Percentiles rank a stretch among this genome's conserved stretches.
These are phyloP conservation scores for Apiospora malaysiana DNA, from an alignment of 2,329 filamentous ascomycete genomes.

Conservation along the genomic window DNA sequence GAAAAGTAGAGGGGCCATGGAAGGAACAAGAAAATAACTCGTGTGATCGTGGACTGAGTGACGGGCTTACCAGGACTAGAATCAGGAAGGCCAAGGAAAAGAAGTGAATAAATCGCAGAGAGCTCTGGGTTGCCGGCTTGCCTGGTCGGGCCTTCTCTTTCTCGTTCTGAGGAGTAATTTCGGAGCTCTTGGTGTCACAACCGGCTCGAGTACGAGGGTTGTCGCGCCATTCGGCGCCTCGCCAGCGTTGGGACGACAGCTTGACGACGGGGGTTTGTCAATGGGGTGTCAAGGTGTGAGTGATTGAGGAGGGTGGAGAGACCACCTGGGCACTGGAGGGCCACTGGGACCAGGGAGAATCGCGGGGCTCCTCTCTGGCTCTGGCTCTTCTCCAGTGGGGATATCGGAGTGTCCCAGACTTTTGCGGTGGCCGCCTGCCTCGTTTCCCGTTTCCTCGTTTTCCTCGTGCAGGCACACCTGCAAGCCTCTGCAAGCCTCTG, in stretches of 20 bases:
- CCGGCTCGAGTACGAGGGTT: conserved; percentile 15
- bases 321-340: too few relatives aligned
- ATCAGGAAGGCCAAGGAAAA: conserved; percentile 38
- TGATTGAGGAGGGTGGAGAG: too few relatives aligned
- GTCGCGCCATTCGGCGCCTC: conserved; percentile 12
- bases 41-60: conserved; percentile 25
- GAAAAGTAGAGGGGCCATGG: conserved; percentile 30
- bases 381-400: conserved; percentile 14
- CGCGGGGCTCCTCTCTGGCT: conserved; percentile 12
- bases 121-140: conserved; percentile 22
- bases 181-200: conserved; percentile 22
- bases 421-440: neutral
- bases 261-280: neutral
- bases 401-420: conserved; percentile 17
- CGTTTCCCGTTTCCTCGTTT: neutral
- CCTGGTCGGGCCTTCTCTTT: conserved; percentile 27
- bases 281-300: neutral
- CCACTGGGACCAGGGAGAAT: neutral
- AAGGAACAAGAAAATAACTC: conserved; percentile 29
- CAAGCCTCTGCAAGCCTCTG: neutral
- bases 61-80: conserved; percentile 39
- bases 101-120: conserved; percentile 35
- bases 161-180: conserved; percentile 18
- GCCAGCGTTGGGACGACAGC: conserved; percentile 17
- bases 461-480: conserved; percentile 4